These are phyloP conservation scores for Diaporthe australafricana DNA, from an alignment of 2,329 filamentous ascomycete species.

Conservation along the genomic window DNA sequence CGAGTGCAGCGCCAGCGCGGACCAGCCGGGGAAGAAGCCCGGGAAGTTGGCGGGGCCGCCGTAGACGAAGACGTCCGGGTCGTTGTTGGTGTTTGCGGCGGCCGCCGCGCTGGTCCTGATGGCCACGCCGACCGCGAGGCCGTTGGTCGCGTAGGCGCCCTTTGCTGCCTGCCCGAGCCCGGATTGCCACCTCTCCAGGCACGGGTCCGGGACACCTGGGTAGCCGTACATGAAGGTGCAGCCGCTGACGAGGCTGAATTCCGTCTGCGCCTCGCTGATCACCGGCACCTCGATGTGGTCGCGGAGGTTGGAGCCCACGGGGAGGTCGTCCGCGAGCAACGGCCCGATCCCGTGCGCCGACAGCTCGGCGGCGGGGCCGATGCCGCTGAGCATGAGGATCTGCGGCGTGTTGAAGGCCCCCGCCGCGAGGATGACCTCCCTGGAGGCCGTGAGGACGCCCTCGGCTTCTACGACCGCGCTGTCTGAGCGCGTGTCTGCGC, in stretches of 20 bases:
- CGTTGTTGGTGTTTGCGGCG: conserved; percentile 43
- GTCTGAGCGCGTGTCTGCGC: conserved; percentile 61
- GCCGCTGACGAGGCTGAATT: conserved; percentile 50
- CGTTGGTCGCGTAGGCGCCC: conserved; percentile 50
- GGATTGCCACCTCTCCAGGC: conserved; percentile 43
- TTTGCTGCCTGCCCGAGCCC: conserved; percentile 38
- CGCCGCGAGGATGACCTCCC: conserved; percentile 62
- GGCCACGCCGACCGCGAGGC: conserved; percentile 47
- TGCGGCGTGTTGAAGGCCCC: conserved; percentile 67
- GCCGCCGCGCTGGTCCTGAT: conserved; percentile 44
- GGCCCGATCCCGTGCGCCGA: conserved; percentile 54
- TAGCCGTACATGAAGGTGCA: conserved; percentile 48
- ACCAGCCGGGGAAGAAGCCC: conserved; percentile 54
- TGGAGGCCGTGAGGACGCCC: conserved; percentile 52
- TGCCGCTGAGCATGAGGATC: conserved; percentile 62
- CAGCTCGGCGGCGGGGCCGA: conserved; percentile 56
- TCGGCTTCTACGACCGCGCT: conserved; percentile 41
- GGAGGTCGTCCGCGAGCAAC: conserved; percentile 62
- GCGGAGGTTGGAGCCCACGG: conserved; percentile 70
- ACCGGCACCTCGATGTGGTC: conserved; percentile 65
- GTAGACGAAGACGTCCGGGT: conserved; percentile 50
- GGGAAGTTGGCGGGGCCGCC: conserved; percentile 53
- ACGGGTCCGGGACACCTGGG: conserved; percentile 48
- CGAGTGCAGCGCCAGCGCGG: conserved; percentile 44
- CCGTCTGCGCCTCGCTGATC: conserved; percentile 53